These are phyloP conservation scores for Chamaecyparis obtusa DNA, from an alignment of 75 land plant species.

Conservation along the genomic window DNA sequence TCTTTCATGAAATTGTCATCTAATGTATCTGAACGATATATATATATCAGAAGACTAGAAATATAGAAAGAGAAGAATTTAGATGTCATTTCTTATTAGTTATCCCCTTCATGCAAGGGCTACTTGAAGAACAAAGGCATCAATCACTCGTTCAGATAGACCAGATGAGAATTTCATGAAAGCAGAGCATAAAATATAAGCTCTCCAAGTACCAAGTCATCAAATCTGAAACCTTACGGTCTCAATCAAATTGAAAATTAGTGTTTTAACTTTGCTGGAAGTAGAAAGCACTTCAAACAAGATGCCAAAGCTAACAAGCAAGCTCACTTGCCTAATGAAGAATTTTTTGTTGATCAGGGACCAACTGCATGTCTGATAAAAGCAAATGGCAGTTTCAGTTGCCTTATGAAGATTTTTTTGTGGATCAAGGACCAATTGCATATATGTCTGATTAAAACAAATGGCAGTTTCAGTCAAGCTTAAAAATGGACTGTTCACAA, in stretches of 20 bases:
- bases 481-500: background rate
- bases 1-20: too few species aligned
- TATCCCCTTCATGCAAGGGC: background rate
- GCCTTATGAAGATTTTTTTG: too few species aligned
- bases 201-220: background rate
- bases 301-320: background rate
- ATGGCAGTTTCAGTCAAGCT: background rate
- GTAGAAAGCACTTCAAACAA: background rate
- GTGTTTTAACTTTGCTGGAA: background rate
- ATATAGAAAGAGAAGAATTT: too few species aligned
- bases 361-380: too few species aligned
- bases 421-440: too few species aligned
- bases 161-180: background rate
- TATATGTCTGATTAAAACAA: background rate
- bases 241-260: background rate
- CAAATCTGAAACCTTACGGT: background rate
- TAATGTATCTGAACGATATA: too few species aligned
- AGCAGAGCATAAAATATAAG: background rate
- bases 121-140: background rate
- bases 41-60: too few species aligned
- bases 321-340: background rate
- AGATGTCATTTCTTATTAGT: too few species aligned
- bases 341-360: background rate
- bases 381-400: too few species aligned
- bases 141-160: background rate